Conservation (phyloP, 108 stramenopile genomes). For the Skeletonema tropicum region DNA sequence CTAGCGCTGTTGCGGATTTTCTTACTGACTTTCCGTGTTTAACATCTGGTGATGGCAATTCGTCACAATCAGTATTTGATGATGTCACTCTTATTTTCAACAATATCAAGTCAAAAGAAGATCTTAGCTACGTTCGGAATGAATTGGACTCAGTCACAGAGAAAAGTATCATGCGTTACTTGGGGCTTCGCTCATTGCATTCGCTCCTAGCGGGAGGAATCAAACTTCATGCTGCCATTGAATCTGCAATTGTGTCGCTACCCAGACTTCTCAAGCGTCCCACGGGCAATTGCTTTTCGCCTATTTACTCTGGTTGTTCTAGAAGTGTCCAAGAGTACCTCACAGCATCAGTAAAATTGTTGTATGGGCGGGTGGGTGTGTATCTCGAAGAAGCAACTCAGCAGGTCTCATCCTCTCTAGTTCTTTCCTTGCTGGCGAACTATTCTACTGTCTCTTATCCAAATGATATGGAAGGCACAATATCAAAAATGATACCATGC, state of each 20-base stretch:
- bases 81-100: constrained; percentile 40
- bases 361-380: constrained; percentile 22
- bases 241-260: constrained; percentile 49
- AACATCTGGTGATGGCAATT: constrained; percentile 1
- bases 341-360: constrained; percentile 1
- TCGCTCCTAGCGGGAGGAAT: constrained; percentile 31
- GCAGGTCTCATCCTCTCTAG: constrained; percentile 9
- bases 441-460: constrained; percentile 15
- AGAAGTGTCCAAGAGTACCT: constrained; percentile 26
- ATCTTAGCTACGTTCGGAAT: constrained; percentile 42
- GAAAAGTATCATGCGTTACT: constrained; percentile 51
- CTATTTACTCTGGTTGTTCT: constrained; percentile 27
- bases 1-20: constrained; percentile 24
- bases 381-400: constrained; percentile 8
- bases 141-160: constrained; percentile 44
- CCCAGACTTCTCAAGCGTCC: constrained; percentile 47
- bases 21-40: constrained; percentile 28
- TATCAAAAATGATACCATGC: constrained; percentile 10
- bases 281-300: constrained; percentile 8
- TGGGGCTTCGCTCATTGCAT: constrained; percentile 50
- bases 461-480: background rate
- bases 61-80: constrained; percentile 12
- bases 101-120: constrained; percentile 26
- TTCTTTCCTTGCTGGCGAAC: constrained; percentile 23
- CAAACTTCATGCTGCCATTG: constrained; percentile 38